Conservation (phyloP, 177 flowering plant genomes). For the Telopea speciosissima region DNA sequence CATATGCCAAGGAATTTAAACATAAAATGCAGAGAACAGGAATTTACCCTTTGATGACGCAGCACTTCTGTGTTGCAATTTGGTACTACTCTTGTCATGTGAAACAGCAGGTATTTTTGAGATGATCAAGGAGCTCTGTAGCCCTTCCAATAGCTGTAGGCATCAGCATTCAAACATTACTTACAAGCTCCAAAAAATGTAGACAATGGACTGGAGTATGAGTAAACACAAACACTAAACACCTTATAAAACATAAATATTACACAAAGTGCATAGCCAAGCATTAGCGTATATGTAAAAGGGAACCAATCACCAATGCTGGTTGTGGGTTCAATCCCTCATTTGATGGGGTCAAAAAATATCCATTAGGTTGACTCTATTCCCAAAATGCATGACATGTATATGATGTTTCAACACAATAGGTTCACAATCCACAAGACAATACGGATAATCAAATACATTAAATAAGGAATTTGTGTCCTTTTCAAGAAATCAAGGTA, state of each 20-base stretch:
- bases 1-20: background rate
- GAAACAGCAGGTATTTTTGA: slow-evolving; percentile 62
- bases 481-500: no score
- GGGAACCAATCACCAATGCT: no score
- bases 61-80: slow-evolving; percentile 31
- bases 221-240: background rate
- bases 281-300: no score
- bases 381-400: background rate
- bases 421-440: no score
- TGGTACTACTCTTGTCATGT: slow-evolving; percentile 57
- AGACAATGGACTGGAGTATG: no score
- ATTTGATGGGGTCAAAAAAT: no score
- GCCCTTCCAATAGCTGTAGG: slow-evolving; percentile 75
- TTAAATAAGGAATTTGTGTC: no score
- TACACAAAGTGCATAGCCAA: background rate
- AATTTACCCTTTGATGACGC: slow-evolving; percentile 33
- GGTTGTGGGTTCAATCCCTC: background rate
- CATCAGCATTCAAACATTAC: slow-evolving; percentile 3
- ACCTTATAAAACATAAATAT: background rate
- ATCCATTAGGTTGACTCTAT: background rate
- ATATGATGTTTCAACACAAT: no score
- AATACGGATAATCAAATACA: no score
- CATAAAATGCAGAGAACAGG: background rate
- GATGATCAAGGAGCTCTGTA: slow-evolving; percentile 67
- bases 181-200: no score